Evolutionary conservation across 2,329 filamentous ascomycete genomes (phyloP), one percentile per base, ranked within the genome.

Genomic region (Scedosporium minutisporum): DNA sequence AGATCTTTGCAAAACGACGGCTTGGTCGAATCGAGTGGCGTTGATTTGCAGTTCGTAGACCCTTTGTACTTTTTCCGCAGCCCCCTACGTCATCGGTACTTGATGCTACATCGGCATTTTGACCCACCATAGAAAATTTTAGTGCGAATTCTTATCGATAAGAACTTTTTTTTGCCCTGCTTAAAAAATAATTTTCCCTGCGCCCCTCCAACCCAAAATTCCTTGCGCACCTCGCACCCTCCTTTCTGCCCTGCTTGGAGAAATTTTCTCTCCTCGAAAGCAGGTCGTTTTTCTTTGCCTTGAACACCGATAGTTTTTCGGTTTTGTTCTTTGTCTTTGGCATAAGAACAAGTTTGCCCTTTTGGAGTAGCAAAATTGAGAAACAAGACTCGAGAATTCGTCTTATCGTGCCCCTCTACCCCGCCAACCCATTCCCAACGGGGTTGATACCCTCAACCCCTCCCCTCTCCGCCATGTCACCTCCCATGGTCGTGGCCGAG

Each of bases 401-500:
- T 38, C 33, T 38, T 38, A 38, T 38, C 33, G 33, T 38, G 33
- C 33, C 33, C 33, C 33, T 38, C 33, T 38, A 38, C 33, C 33
- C 33, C 33, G 33, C 33, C 33, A 38, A 38, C 33, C 33, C 33
- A 38, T 38, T 38, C 33, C 33, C 10, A 12, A 38, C 33, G 33
- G 33, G 33, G 33, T 38, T 38, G 33, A 38, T 38, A 38, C 9
- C 33, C 33, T 38, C 33, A 38, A 38, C 42, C 27, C 27, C 7
- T 42, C 38, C 29, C 78, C 77, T 78, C 78, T 78, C 80, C 69
- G 76, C 77, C 65, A 73, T 79, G 66, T 75, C 78, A 68, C 78
- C 79, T 70, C 79, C 78, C 70, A 74, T 74, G 69, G 76, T 80
- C 75, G 76, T 81, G 68, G 77, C 77, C 67, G 75, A 75, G 67